Conservation (phyloP, 2,329 filamentous ascomycete genomes). For the Aspergillus sp. region DNA sequence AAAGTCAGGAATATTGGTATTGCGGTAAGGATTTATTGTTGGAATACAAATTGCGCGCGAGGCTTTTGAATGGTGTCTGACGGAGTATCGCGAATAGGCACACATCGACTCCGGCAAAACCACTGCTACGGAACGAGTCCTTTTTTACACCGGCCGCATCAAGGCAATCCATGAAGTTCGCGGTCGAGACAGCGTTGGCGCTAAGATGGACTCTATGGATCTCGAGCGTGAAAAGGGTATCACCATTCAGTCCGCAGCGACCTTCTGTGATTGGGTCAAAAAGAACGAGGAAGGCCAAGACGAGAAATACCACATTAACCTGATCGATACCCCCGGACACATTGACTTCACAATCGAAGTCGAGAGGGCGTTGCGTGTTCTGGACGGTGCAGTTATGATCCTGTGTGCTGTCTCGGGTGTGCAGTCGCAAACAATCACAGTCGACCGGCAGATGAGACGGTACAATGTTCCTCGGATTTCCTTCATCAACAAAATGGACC, state of each 20-base stretch:
- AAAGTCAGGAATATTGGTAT: slow-evolving; percentile 96
- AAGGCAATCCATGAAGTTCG: slow-evolving; percentile 95
- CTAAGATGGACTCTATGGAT: slow-evolving; percentile 99
- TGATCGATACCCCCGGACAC: slow-evolving; percentile 97
- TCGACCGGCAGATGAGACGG: slow-evolving; percentile 96
- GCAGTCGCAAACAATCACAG: slow-evolving; percentile 95
- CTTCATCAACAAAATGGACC: slow-evolving; percentile 99
- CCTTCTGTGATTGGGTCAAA: slow-evolving; percentile 95
- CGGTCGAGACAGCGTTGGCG: slow-evolving; percentile 78
- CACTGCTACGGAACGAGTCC: slow-evolving; percentile 87
- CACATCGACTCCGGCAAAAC: slow-evolving; percentile 99
- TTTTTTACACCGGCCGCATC: slow-evolving; percentile 97
- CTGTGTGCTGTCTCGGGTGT: slow-evolving; percentile 95
- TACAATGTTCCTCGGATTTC: slow-evolving; percentile 94
- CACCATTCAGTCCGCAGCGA: slow-evolving; percentile 96
- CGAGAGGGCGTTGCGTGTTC: slow-evolving; percentile 83
- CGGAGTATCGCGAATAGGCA: slow-evolving; percentile 47
- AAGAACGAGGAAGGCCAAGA: slow-evolving; percentile 67
- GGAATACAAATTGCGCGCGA: not conserved
- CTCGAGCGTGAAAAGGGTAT: slow-evolving; percentile 97
- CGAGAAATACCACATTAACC: slow-evolving; percentile 90
- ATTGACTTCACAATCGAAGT: slow-evolving; percentile 99
- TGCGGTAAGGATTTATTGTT: slow-evolving; percentile 53
- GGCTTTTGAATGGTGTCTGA: not conserved
- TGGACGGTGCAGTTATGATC: slow-evolving; percentile 97